phyloP scores from a whole-genome alignment of 2,329 filamentous ascomycete species.

The Trichoderma oligosporum region DNA sequence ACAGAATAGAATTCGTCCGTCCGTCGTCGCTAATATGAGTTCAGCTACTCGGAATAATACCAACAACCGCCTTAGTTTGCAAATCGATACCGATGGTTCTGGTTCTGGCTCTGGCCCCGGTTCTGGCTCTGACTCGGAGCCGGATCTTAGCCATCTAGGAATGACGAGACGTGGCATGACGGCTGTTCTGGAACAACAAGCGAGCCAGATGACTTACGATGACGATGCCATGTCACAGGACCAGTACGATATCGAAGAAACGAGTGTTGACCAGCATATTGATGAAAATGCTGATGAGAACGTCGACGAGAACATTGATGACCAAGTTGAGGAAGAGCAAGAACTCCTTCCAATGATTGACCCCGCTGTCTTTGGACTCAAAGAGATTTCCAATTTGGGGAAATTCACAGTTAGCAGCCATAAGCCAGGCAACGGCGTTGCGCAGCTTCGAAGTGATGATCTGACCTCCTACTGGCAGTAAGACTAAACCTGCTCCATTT shows the following conservation, averaged over 20 bases:
- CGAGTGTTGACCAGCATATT: slow-evolving; percentile 32
- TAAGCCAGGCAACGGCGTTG: slow-evolving; percentile 76
- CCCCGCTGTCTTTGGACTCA: slow-evolving; percentile 55
- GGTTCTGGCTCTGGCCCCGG: slow-evolving; percentile 36
- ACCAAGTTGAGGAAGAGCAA: slow-evolving; percentile 38
- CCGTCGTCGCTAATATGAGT: slow-evolving; percentile 20
- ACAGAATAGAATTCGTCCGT: not conserved
- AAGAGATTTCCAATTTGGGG: slow-evolving; percentile 80
- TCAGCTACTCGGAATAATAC: slow-evolving; percentile 30
- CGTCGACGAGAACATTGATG: slow-evolving; percentile 37
- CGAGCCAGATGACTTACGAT: slow-evolving; percentile 32
- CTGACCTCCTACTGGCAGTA: slow-evolving; percentile 76
- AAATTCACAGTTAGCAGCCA: slow-evolving; percentile 78
- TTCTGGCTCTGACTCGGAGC: slow-evolving; percentile 37
- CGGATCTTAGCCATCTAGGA: slow-evolving; percentile 37
- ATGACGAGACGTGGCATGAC: slow-evolving; percentile 31
- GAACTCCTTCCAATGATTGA: slow-evolving; percentile 47
- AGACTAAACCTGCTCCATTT: slow-evolving; percentile 29
- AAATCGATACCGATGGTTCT: slow-evolving; percentile 36
- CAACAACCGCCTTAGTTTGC: slow-evolving; percentile 37
- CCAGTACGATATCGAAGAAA: slow-evolving; percentile 33
- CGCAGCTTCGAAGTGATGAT: slow-evolving; percentile 70
- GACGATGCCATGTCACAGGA: slow-evolving; percentile 30
- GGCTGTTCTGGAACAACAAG: slow-evolving; percentile 27
- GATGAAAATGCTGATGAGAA: slow-evolving; percentile 35